These are phyloP conservation scores for Periconia macrospinosa DNA, from an alignment of 2,329 filamentous ascomycete species.

Conservation along the genomic window DNA sequence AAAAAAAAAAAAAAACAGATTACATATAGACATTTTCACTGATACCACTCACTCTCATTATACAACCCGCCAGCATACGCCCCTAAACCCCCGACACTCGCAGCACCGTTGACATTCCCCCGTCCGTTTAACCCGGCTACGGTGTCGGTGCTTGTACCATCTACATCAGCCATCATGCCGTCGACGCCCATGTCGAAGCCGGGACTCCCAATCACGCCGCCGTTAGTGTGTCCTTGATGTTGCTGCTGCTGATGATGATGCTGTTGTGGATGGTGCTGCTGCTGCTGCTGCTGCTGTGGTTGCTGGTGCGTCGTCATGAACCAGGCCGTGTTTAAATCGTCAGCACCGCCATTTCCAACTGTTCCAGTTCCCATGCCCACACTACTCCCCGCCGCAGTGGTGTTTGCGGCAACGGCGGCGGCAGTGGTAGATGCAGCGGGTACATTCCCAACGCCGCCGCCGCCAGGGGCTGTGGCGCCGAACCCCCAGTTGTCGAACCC, in stretches of 20 bases:
- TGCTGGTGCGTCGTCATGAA: too few relatives aligned
- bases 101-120: background rate
- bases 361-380: background rate
- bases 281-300: too few relatives aligned
- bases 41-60: conserved; percentile 48
- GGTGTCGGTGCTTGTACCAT: background rate
- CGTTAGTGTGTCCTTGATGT: background rate
- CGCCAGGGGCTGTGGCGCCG: conserved; percentile 9
- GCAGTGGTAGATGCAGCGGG: background rate
- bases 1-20: background rate
- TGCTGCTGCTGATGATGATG: too few relatives aligned
- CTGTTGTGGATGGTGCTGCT: too few relatives aligned
- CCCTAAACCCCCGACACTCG: conserved; percentile 16
- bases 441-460: too few relatives aligned
- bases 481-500: conserved; percentile 65
- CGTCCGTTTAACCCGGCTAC: background rate
- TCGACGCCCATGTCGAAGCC: background rate
- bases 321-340: too few relatives aligned
- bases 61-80: conserved; percentile 23
- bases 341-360: background rate
- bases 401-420: too few relatives aligned
- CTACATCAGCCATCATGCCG: background rate
- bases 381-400: too few relatives aligned
- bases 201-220: background rate
- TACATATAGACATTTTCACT: conserved; percentile 18